These are phyloP conservation scores for Typha latifolia DNA, from an alignment of 176 grass and related monocot species.

Conservation along the genomic window DNA sequence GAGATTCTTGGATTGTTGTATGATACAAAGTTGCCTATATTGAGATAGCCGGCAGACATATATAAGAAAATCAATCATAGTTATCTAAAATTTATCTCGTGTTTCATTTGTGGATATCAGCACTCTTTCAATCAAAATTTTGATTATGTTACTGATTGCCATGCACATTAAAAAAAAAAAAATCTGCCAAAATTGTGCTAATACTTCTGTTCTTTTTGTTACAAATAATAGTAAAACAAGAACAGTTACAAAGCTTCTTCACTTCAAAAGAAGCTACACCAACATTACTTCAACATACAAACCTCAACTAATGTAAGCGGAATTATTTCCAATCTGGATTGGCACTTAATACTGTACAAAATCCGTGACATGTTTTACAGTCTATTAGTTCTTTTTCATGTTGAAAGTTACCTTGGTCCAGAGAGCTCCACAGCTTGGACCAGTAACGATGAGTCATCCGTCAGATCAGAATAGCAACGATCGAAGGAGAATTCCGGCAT, in stretches of 20 bases:
- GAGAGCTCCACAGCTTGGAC: slow-evolving; percentile 93
- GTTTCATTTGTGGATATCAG: too few species aligned
- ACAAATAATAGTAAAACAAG: not conserved
- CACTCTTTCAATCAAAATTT: too few species aligned
- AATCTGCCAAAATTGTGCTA: too few species aligned
- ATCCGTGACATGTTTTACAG: slow-evolving; percentile 9
- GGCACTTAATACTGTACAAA: slow-evolving; percentile 28
- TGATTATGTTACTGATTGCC: too few species aligned
- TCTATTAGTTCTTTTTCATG: slow-evolving; percentile 8
- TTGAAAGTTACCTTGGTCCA: slow-evolving; percentile 58
- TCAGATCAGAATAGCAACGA: slow-evolving; percentile 69
- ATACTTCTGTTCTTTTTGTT: not conserved
- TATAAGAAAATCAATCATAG: too few species aligned
- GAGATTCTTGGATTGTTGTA: too few species aligned
- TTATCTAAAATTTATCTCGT: too few species aligned
- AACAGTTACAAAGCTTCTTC: slow-evolving; percentile 4
- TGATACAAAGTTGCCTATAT: too few species aligned
- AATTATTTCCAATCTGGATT: slow-evolving; percentile 31
- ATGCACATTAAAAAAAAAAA: too few species aligned
- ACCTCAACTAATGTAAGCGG: slow-evolving; percentile 6
- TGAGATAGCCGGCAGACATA: too few species aligned
- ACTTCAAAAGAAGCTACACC: slow-evolving; percentile 26
- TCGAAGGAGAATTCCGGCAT: slow-evolving; percentile 66
- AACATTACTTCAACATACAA: slow-evolving; percentile 7
- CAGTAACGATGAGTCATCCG: slow-evolving; percentile 78